These are phyloP conservation scores for Cryptosporidium felis DNA, from an alignment of 169 alveolate genomes.

Conservation along the genomic window DNA sequence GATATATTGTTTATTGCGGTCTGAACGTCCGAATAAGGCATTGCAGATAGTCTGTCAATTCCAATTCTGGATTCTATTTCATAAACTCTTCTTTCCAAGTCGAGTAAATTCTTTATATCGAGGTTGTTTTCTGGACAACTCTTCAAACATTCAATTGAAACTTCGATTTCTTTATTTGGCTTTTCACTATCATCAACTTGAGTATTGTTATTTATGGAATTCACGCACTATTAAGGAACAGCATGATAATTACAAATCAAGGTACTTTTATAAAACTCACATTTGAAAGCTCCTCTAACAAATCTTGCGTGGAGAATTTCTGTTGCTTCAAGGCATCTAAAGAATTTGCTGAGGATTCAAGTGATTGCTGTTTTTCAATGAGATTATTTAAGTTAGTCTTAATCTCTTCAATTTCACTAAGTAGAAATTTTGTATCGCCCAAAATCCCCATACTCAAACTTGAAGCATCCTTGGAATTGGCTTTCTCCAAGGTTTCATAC, in stretches of 20 bases:
- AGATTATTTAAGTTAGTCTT: conserved; percentile 24
- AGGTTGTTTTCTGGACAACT: conserved; percentile 48
- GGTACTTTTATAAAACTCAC: conserved; percentile 7
- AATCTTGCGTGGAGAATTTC: conserved; percentile 11
- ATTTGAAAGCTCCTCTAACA: conserved; percentile 38
- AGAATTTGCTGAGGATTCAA: neutral
- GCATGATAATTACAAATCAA: neutral
- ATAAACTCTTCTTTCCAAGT: conserved; percentile 73
- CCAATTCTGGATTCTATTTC: conserved; percentile 74
- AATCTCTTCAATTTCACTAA: conserved; percentile 38
- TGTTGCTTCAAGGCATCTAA: conserved; percentile 44
- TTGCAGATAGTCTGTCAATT: conserved; percentile 73
- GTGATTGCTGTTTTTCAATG: conserved; percentile 10
- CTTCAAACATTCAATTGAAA: conserved; percentile 42
- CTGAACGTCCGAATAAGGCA: conserved; percentile 77
- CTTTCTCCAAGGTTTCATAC: conserved; percentile 5
- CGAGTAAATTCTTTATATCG: conserved; percentile 71
- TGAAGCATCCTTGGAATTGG: neutral
- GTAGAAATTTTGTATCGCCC: neutral
- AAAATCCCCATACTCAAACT: conserved; percentile 22
- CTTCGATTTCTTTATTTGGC: conserved; percentile 10
- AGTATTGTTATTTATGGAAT: neutral
- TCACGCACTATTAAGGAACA: neutral
- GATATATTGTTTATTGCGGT: conserved; percentile 75
- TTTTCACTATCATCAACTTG: neutral